Evolutionary conservation across 345 rosid genomes (phyloP).

Genomic region (Moricandia arvensis): DNA sequence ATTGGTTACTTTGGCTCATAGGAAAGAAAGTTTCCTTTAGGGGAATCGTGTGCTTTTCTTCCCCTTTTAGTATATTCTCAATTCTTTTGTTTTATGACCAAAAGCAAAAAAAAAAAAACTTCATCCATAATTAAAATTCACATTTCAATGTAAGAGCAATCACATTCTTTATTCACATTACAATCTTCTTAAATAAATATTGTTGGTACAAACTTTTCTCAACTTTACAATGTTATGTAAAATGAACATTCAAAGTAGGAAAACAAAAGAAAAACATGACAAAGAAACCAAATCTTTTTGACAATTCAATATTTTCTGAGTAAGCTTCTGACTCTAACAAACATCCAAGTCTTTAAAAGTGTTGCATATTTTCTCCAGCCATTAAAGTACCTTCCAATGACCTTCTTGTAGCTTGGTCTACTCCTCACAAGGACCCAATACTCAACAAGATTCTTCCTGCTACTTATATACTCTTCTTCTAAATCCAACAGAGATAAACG

Average conservation of each 20-base stretch:
- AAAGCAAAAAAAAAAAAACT: not conserved
- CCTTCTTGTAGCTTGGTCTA: conserved; percentile 67
- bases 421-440: conserved; percentile 69
- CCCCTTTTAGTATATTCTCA: conserved; percentile 44
- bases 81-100: conserved; percentile 49
- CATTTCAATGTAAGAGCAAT: conserved; percentile 28
- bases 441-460: conserved; percentile 60
- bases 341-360: conserved; percentile 65
- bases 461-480: conserved; percentile 64
- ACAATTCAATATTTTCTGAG: conserved; percentile 56
- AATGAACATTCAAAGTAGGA: not conserved
- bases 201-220: not conserved
- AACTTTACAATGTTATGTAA: conserved; percentile 11
- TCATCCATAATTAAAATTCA: conserved; percentile 5
- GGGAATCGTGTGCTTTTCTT: conserved; percentile 36
- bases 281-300: conserved; percentile 22
- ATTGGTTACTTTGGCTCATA: conserved; percentile 27
- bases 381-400: conserved; percentile 68
- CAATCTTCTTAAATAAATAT: not conserved
- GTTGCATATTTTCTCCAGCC: conserved; percentile 85
- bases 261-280: not conserved
- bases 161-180: conserved; percentile 27
- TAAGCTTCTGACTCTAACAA: conserved; percentile 52
- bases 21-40: conserved; percentile 30
- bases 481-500: conserved; percentile 60